Evolutionary conservation across 495 filamentous ascomycete genomes (phyloP).

Genomic region (Elaphomyces granulatus): DNA sequence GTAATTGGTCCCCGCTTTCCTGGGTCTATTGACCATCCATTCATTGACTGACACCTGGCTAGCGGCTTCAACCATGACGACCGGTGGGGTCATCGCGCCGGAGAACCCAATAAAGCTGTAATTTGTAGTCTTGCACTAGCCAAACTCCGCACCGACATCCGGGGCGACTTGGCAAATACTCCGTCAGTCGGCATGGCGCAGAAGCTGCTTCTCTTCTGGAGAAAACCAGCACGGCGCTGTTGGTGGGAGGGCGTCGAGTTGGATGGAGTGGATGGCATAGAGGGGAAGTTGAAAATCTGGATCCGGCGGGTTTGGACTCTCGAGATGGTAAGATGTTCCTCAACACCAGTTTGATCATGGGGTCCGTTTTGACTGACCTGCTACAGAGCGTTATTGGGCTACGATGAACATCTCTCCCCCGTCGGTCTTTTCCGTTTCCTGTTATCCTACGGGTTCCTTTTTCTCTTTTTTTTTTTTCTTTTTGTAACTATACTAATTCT

Average conservation of each 20-base stretch:
- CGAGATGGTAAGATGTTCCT: slow-evolving; percentile 60
- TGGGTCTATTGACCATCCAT: slow-evolving; percentile 6
- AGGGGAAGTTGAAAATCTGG: slow-evolving; percentile 93
- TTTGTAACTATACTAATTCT: slow-evolving; percentile 1
- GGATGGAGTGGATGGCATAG: slow-evolving; percentile 73
- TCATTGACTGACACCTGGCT: slow-evolving; percentile 7
- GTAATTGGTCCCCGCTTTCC: slow-evolving; percentile 41
- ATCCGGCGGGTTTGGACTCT: slow-evolving; percentile 96
- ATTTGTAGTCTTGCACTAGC: slow-evolving; percentile 93
- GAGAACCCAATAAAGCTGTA: slow-evolving; percentile 94
- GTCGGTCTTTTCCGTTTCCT: slow-evolving; percentile 1
- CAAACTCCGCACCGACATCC: slow-evolving; percentile 80
- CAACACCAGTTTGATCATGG: background rate
- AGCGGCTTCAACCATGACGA: slow-evolving; percentile 96
- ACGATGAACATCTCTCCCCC: slow-evolving; percentile 34
- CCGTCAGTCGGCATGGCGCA: slow-evolving; percentile 96
- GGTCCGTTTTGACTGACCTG: slow-evolving; percentile 12
- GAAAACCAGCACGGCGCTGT: slow-evolving; percentile 89
- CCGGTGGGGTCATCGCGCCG: slow-evolving; percentile 86
- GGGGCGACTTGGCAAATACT: slow-evolving; percentile 58
- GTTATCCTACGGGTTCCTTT: slow-evolving; percentile 2
- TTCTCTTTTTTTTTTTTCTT: slow-evolving; percentile 10
- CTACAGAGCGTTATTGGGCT: slow-evolving; percentile 72
- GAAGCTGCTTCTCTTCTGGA: slow-evolving; percentile 95
- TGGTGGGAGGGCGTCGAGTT: slow-evolving; percentile 99